Percentiles rank a stretch among this genome's conserved stretches.
These are phyloP conservation scores for Deuterostichococcus epilithicus DNA, from an alignment of 139 green algal genomes.

Conservation along the genomic window DNA sequence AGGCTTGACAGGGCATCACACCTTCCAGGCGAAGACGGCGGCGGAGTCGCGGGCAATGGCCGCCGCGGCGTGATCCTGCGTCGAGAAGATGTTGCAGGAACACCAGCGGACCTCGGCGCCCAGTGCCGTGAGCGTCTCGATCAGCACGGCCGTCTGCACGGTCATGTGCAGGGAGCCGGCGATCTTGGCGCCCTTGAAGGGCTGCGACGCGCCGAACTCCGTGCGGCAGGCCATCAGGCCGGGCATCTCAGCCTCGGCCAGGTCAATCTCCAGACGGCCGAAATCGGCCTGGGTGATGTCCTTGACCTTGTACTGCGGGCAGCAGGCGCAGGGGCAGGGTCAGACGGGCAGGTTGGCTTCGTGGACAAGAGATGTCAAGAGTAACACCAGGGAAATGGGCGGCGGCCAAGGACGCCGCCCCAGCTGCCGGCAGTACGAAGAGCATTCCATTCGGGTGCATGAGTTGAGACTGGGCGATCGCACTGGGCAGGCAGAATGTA, in stretches of 20 bases:
- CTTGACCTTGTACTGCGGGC: constrained; percentile 89
- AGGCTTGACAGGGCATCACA: not conserved
- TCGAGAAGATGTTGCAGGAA: constrained; percentile 99
- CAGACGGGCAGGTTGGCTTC: too few species aligned
- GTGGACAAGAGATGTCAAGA: too few species aligned
- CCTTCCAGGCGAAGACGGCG: constrained; percentile 97
- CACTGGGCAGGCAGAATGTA: too few species aligned
- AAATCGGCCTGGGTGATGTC: constrained; percentile 96
- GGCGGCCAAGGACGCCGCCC: too few species aligned
- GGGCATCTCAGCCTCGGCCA: constrained; percentile 98
- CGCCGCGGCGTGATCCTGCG: constrained; percentile 96
- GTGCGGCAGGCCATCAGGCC: constrained; percentile 90
- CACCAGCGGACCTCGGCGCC: constrained; percentile 98
- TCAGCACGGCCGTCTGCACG: constrained; percentile 98
- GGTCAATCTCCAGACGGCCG: constrained; percentile 95
- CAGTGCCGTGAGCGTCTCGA: constrained; percentile 95
- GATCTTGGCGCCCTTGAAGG: constrained; percentile 91
- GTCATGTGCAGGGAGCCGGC: constrained; percentile 99
- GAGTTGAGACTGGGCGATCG: too few species aligned
- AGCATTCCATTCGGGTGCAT: too few species aligned
- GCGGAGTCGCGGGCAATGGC: constrained; percentile 94
- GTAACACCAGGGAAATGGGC: too few species aligned
- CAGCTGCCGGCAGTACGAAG: too few species aligned
- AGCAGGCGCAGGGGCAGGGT: too few species aligned
- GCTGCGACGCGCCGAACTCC: constrained; percentile 92